phyloP scores from a whole-genome alignment of 1,139 yeast species.

The Saccharomyces hybrid region DNA sequence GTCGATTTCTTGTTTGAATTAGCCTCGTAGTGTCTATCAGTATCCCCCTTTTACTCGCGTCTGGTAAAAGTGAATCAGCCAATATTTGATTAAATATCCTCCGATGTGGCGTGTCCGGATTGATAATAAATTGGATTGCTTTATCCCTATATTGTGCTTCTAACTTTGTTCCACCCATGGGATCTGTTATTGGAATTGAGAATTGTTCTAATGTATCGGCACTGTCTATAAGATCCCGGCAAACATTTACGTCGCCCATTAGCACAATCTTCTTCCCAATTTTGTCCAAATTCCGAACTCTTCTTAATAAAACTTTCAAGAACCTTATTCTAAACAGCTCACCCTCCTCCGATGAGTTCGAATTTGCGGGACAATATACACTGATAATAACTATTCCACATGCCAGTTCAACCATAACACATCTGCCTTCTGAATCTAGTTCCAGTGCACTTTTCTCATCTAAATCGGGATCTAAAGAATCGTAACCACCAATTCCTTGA shows the following conservation, averaged over 20 bases:
- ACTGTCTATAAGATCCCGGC: conserved; percentile 72
- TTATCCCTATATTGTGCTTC: conserved; percentile 38
- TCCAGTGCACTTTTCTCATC: conserved; percentile 38
- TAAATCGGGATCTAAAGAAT: conserved; percentile 22
- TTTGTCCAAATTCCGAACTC: conserved; percentile 48
- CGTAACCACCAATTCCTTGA: conserved; percentile 65
- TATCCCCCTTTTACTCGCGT: conserved; percentile 33
- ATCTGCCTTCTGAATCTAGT: conserved; percentile 80
- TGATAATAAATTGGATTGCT: conserved; percentile 37
- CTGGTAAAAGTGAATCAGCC: conserved; percentile 29
- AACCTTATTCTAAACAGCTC: conserved; percentile 54
- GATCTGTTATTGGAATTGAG: conserved; percentile 17
- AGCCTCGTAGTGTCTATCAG: conserved; percentile 62
- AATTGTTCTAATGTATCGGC: conserved; percentile 56
- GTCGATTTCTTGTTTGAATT: conserved; percentile 44
- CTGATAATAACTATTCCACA: conserved; percentile 58
- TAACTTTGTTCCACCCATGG: conserved; percentile 32
- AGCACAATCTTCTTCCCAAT: conserved; percentile 62
- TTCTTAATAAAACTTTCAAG: conserved; percentile 46
- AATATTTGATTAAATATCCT: conserved; percentile 37
- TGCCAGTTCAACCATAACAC: conserved; percentile 66
- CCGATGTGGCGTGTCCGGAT: conserved; percentile 39
- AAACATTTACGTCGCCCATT: conserved; percentile 83
- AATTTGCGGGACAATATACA: conserved; percentile 90
- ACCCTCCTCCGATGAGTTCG: conserved; percentile 63